Conservation (phyloP, 2,329 filamentous ascomycete genomes). For the Diaporthe vaccinii region DNA sequence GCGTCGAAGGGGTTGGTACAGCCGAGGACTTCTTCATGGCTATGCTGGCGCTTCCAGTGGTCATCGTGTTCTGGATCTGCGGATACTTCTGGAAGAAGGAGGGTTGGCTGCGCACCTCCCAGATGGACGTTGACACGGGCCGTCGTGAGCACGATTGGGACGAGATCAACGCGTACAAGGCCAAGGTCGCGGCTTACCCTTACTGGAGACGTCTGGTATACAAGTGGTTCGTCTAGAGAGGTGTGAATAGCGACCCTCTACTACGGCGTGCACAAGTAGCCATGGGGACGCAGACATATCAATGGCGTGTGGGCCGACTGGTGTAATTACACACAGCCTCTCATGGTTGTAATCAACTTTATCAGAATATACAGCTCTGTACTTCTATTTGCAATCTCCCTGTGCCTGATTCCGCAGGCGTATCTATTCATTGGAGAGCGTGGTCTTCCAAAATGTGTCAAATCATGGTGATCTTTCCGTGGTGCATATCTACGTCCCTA, state of each 20-base stretch:
- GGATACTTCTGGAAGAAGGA: conserved; percentile 76
- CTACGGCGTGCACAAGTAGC: neutral
- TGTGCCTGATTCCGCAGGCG: neutral
- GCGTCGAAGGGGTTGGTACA: conserved; percentile 47
- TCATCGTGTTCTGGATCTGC: conserved; percentile 64
- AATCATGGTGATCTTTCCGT: neutral
- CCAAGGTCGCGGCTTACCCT: conserved; percentile 59
- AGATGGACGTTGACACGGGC: conserved; percentile 78
- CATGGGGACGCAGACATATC: neutral
- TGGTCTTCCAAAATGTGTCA: too few species aligned
- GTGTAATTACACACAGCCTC: neutral
- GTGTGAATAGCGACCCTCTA: too few species aligned
- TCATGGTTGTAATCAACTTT: neutral
- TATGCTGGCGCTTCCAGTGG: conserved; percentile 69
- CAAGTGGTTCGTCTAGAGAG: conserved; percentile 47
- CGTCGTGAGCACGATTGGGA: conserved; percentile 75
- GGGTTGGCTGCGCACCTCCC: conserved; percentile 66
- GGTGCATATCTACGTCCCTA: neutral
- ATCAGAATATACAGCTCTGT: conserved; percentile 3
- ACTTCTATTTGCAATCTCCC: too few species aligned
- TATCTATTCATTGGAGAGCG: neutral
- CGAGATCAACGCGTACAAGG: conserved; percentile 63
- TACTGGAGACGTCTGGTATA: conserved; percentile 58
- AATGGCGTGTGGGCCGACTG: neutral
- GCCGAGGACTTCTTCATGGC: conserved; percentile 65